Evolutionary conservation across 1,284 basidiomycete species (phyloP).

Genomic region (Kalmanozyma brasiliensis): DNA sequence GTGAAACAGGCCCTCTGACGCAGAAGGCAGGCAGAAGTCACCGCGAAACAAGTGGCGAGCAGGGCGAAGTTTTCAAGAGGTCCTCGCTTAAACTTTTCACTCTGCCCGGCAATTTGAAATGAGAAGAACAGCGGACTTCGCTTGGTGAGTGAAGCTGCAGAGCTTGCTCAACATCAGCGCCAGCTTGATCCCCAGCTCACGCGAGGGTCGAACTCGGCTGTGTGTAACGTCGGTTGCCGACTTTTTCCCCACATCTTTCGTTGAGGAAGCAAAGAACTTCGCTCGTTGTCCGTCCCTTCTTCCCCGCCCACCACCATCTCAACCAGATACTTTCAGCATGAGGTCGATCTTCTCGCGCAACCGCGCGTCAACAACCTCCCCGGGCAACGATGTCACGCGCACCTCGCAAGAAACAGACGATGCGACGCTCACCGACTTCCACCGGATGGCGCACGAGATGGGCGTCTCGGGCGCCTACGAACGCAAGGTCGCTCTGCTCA

Average conservation of each 20-base stretch:
- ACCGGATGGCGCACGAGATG: conserved; percentile 55
- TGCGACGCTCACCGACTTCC: conserved; percentile 33
- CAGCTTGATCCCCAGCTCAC: too few relatives aligned
- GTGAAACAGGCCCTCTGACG: too few relatives aligned
- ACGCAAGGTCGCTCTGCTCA: conserved; percentile 59
- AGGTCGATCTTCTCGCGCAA: conserved; percentile 2
- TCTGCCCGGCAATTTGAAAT: not conserved
- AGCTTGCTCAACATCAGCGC: too few relatives aligned
- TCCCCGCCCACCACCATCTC: not conserved
- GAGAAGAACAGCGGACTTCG: not conserved
- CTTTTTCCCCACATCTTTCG: not conserved
- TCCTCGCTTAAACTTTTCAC: conserved; percentile 2
- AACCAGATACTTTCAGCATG: not conserved
- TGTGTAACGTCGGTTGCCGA: not conserved
- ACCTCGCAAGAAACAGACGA: conserved; percentile 34
- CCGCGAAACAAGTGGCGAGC: not conserved
- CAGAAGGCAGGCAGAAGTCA: not conserved
- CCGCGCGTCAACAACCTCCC: not conserved
- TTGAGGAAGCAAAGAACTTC: too few relatives aligned
- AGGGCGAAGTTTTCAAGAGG: not conserved
- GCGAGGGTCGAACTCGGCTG: too few relatives aligned
- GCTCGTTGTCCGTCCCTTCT: too few relatives aligned
- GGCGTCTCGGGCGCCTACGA: conserved; percentile 56
- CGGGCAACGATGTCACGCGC: not conserved
- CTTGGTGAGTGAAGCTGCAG: too few relatives aligned